Percentiles rank a stretch among this genome's conserved stretches.
These are phyloP conservation scores for Cucurbita argyrosperma DNA, from an alignment of 306 rosid genomes.

Conservation along the genomic window DNA sequence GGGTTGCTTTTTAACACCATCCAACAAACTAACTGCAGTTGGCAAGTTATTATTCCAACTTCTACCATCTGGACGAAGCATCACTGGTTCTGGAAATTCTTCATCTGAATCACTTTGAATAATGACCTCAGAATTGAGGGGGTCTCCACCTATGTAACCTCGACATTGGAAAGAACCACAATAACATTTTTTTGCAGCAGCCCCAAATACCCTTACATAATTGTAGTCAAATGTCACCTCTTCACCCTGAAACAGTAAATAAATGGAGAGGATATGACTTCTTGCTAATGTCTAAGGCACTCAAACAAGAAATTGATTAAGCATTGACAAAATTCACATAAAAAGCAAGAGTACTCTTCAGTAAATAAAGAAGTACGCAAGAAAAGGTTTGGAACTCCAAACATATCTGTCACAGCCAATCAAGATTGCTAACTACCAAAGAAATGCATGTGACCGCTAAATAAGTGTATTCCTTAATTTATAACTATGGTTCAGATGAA, in stretches of 20 bases:
- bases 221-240: constrained; percentile 99
- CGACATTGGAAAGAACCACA: constrained; percentile 73
- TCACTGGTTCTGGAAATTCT: constrained; percentile 72
- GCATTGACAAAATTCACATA: no score
- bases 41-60: constrained; percentile 12
- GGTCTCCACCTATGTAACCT: constrained; percentile 94
- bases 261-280: constrained; percentile 3
- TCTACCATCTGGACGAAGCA: constrained; percentile 40
- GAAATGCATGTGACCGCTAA: no score
- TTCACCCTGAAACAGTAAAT: constrained; percentile 55
- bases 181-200: constrained; percentile 95
- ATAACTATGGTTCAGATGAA: no score
- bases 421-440: no score
- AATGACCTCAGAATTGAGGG: constrained; percentile 44
- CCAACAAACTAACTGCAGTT: constrained; percentile 12
- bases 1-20: constrained; percentile 16
- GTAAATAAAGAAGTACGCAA: no score
- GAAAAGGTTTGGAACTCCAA: no score
- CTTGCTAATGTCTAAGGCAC: background rate
- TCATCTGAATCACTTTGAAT: constrained; percentile 94
- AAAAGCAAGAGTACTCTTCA: no score
- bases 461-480: no score
- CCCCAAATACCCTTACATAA: constrained; percentile 97
- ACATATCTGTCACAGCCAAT: no score
- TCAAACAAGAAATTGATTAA: no score